Evolutionary conservation across 75 land plant genomes (phyloP), one percentile per base, ranked within the genome.

Genomic region (Pseudotsuga menziesii): DNA sequence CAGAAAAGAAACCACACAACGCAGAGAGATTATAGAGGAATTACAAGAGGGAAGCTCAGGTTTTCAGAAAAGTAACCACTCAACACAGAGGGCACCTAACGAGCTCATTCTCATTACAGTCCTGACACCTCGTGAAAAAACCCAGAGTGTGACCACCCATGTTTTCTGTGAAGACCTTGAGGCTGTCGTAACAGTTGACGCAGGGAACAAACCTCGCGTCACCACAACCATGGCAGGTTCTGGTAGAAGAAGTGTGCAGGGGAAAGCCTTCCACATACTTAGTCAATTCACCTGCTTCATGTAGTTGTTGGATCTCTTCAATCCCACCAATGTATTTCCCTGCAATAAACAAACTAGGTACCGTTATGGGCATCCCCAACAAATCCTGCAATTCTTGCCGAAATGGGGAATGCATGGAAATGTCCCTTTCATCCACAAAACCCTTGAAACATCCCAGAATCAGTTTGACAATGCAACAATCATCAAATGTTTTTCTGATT

Each of bases 241-340:
- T 78, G 5, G 16, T 7, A 11, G 54, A 20, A 48, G 12, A 48
- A 44, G 41, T 22, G 23, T 60, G 23, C 61, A 19, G 20, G 56
- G 85, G 80, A 14, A 83, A 52, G 44, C 82, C 85, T 25, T 80
- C 78, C 14, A 86, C 52, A 9, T 80, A 20, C 41, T 73, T 66
- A 20, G 23, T 48, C 62, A 86, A 59, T 15, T 71, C 77, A 4
- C 85, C 88, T 0, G 4, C 20, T 57, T 86, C 88, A 41, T 74
- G 58, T 7, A 86, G 78, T 55, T 54, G 75, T 66, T 19, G 58
- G 20, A 83, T 69, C 80, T 80, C 85, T 57, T 83, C 85, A 3
- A 74, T 82, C 16, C 85, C 88, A 15, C 88, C 88, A 19, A 86
- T 61, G 77, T 86, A 61, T 62, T 76, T 72, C 48, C 85, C 88